phyloP scores from a whole-genome alignment of 1,284 basidiomycete species.

The Apiotrichum siamense region DNA sequence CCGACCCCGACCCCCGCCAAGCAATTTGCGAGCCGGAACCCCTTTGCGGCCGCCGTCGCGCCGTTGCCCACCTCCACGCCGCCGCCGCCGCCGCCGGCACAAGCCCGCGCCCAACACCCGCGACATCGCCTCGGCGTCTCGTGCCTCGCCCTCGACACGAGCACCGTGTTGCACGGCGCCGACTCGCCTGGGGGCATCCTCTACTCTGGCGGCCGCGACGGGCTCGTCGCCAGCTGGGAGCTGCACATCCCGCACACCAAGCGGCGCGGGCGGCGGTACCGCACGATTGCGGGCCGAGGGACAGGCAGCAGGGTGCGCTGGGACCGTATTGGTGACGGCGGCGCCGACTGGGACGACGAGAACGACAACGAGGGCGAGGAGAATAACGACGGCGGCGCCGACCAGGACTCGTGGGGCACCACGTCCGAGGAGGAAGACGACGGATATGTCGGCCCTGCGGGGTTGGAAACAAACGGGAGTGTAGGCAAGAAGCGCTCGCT shows the following conservation, averaged over 20 bases:
- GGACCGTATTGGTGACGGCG: constrained; percentile 41
- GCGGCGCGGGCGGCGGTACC: constrained; percentile 46
- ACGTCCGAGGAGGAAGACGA: neutral
- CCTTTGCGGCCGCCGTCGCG: constrained; percentile 9
- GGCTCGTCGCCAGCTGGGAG: constrained; percentile 87
- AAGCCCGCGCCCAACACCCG: constrained; percentile 52
- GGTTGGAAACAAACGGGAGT: neutral
- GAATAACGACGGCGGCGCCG: constrained; percentile 45
- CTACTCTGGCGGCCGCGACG: constrained; percentile 89
- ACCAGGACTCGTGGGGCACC: neutral
- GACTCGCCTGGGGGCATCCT: constrained; percentile 77
- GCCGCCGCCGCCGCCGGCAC: constrained; percentile 1
- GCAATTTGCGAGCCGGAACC: constrained; percentile 22
- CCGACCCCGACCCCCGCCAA: constrained; percentile 15
- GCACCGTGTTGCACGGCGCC: constrained; percentile 63
- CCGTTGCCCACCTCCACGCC: too few relatives aligned
- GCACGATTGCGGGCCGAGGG: constrained; percentile 20
- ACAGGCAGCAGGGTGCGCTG: constrained; percentile 27
- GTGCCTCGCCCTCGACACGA: constrained; percentile 75
- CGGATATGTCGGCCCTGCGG: neutral
- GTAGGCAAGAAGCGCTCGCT: constrained; percentile 32
- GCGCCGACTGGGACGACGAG: constrained; percentile 62
- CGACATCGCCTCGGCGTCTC: constrained; percentile 81
- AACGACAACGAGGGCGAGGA: constrained; percentile 46
- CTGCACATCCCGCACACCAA: constrained; percentile 61